Conservation (phyloP, 2,329 filamentous ascomycete species). For the Bipolaris zeicola region DNA sequence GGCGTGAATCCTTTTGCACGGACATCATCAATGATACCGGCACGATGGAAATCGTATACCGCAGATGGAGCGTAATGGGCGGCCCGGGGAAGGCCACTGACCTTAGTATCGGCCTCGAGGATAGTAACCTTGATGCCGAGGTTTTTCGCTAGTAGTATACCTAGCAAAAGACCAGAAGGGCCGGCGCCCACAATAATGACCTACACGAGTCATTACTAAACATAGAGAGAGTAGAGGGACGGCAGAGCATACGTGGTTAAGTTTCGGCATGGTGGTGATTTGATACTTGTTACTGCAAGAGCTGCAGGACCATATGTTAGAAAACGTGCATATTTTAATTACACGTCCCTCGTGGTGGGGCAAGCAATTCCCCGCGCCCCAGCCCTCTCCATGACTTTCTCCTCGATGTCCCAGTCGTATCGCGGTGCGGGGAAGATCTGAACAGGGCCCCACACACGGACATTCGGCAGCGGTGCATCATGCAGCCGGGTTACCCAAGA, state of each 20-base stretch:
- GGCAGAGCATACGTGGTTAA: constrained; percentile 34
- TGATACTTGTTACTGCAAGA: constrained; percentile 5
- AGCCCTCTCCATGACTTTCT: constrained; percentile 16
- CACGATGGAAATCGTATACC: constrained; percentile 63
- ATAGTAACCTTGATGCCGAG: constrained; percentile 58
- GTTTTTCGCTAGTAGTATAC: constrained; percentile 59
- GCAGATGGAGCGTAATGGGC: constrained; percentile 66
- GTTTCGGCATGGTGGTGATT: constrained; percentile 33
- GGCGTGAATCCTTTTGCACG: constrained; percentile 51
- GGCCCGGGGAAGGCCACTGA: constrained; percentile 66
- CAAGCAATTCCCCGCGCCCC: constrained; percentile 13
- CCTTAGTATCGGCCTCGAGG: constrained; percentile 60
- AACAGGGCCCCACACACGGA: constrained; percentile 21
- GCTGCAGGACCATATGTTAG: constrained; percentile 8
- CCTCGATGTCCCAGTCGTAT: constrained; percentile 1
- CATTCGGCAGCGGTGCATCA: constrained; percentile 14
- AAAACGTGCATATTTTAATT: constrained; percentile 12
- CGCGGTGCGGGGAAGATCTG: constrained; percentile 23
- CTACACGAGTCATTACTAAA: constrained; percentile 21
- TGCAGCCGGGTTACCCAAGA: constrained; percentile 3
- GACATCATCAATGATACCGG: constrained; percentile 63
- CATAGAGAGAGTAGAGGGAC: background rate
- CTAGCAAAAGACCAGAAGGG: constrained; percentile 43
- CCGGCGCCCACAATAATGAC: constrained; percentile 42
- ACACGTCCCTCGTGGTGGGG: constrained; percentile 23